A percentile compares a stretch with the other conserved stretches of the same genome.
Conservation (phyloP, 1,139 yeast species). For the Geotrichum carabidarum region DNA sequence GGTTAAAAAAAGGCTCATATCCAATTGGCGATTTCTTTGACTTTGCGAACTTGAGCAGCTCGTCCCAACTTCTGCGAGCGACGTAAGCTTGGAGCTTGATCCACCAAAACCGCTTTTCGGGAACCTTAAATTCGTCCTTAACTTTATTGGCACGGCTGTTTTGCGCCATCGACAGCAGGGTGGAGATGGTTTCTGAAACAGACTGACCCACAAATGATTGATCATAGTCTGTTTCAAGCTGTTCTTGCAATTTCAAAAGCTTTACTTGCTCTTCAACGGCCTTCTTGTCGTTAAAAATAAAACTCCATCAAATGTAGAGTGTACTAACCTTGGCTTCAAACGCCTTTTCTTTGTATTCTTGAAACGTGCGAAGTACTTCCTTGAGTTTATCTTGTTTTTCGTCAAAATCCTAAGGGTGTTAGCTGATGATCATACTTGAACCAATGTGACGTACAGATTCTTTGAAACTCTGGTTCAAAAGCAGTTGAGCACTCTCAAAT, state of each 20-base stretch:
- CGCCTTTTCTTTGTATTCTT: slow-evolving; percentile 30
- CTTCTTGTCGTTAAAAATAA: not conserved
- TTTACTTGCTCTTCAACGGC: slow-evolving; percentile 48
- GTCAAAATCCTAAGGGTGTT: slow-evolving; percentile 12
- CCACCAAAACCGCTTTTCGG: slow-evolving; percentile 61
- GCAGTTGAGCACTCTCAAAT: slow-evolving; percentile 43
- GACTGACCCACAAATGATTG: slow-evolving; percentile 53
- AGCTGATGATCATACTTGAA: not conserved
- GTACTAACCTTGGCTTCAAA: slow-evolving; percentile 28
- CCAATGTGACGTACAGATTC: slow-evolving; percentile 5
- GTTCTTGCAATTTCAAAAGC: slow-evolving; percentile 49
- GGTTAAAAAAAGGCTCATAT: slow-evolving; percentile 57
- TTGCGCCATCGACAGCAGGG: slow-evolving; percentile 56
- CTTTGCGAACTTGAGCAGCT: slow-evolving; percentile 47
- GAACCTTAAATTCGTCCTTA: slow-evolving; percentile 56
- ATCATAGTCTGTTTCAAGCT: slow-evolving; percentile 51
- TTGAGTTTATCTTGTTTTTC: slow-evolving; percentile 28
- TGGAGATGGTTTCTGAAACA: slow-evolving; percentile 50
- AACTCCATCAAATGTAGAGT: not conserved
- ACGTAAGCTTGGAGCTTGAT: slow-evolving; percentile 54
- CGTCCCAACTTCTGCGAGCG: slow-evolving; percentile 55
- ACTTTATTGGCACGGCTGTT: slow-evolving; percentile 52
- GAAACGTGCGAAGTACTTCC: slow-evolving; percentile 28
- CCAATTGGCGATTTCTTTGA: slow-evolving; percentile 68
- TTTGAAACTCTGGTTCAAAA: slow-evolving; percentile 35